Conservation (phyloP, 768 basidiomycete genomes). For the Xerocomellus amylosporus region DNA sequence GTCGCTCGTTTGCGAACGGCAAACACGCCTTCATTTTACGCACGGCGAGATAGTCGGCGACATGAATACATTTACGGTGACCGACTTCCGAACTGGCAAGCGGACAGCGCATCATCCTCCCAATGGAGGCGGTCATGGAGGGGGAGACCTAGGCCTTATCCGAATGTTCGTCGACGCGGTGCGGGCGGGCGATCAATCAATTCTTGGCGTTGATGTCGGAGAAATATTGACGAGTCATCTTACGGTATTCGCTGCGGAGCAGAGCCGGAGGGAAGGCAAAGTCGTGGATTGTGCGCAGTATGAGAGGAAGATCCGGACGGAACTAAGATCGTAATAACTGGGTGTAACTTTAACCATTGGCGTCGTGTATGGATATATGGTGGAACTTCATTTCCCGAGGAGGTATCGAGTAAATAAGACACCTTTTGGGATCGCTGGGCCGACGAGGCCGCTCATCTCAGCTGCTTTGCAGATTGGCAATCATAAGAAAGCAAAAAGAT, state of each 20-base stretch:
- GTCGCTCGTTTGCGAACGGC: slow-evolving; percentile 74
- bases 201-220: slow-evolving; percentile 61
- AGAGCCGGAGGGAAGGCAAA: slow-evolving; percentile 62
- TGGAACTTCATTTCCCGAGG: too few species aligned
- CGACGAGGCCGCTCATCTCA: too few species aligned
- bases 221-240: slow-evolving; percentile 78
- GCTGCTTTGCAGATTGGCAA: too few species aligned
- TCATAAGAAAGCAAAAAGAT: slow-evolving; percentile 7
- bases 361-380: background rate
- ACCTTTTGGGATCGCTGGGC: too few species aligned
- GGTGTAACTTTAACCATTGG: background rate
- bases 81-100: slow-evolving; percentile 62
- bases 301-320: slow-evolving; percentile 48
- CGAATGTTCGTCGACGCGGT: slow-evolving; percentile 75
- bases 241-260: slow-evolving; percentile 86
- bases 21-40: slow-evolving; percentile 80
- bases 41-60: slow-evolving; percentile 89
- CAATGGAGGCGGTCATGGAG: slow-evolving; percentile 73
- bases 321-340: slow-evolving; percentile 11
- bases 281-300: slow-evolving; percentile 71
- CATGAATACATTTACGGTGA: slow-evolving; percentile 72
- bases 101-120: slow-evolving; percentile 47
- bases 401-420: too few species aligned
- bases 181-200: slow-evolving; percentile 54
- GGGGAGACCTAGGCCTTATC: slow-evolving; percentile 79